A percentile compares a stretch with the other conserved stretches of the same genome.
phyloP scores from a whole-genome alignment of 768 basidiomycete species.

The Amanita subjunquillea region DNA sequence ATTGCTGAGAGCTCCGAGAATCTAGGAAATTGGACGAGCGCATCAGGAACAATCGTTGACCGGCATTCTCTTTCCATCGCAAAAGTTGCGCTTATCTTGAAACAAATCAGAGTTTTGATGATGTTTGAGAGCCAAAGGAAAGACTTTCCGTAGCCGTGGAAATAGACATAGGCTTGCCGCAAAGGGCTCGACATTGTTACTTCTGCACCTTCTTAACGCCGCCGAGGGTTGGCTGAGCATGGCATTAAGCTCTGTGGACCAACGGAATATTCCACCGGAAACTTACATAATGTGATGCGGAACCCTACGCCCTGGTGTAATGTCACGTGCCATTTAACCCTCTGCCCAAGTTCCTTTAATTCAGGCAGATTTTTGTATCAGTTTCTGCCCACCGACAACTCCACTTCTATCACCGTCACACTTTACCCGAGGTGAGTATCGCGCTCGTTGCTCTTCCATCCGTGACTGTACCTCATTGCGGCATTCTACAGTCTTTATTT shows the following conservation, averaged over 20 bases:
- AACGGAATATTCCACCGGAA: constrained; percentile 5
- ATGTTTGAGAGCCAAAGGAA: not conserved
- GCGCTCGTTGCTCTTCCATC: constrained; percentile 19
- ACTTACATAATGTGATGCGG: constrained; percentile 4
- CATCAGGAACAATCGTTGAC: not conserved
- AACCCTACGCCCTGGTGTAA: constrained; percentile 8
- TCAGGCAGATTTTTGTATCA: constrained; percentile 42
- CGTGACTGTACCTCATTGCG: constrained; percentile 7
- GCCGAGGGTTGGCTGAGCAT: not conserved
- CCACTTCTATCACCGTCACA: constrained; percentile 30
- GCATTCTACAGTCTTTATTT: constrained; percentile 10
- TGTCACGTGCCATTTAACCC: constrained; percentile 42
- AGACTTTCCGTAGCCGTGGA: too few species aligned
- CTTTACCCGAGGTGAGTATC: constrained; percentile 30
- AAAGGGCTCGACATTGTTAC: not conserved
- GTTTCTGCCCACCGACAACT: constrained; percentile 37
- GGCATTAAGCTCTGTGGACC: not conserved
- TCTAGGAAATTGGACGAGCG: not conserved
- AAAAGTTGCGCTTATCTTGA: not conserved
- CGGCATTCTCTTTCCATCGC: not conserved
- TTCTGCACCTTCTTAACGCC: not conserved
- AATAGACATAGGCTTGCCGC: not conserved
- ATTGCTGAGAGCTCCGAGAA: too few species aligned
- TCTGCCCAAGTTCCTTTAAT: constrained; percentile 65
- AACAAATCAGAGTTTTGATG: not conserved